Evolutionary conservation across 2,329 filamentous ascomycete species (phyloP).

Genomic region (Kalmusia sp.): DNA sequence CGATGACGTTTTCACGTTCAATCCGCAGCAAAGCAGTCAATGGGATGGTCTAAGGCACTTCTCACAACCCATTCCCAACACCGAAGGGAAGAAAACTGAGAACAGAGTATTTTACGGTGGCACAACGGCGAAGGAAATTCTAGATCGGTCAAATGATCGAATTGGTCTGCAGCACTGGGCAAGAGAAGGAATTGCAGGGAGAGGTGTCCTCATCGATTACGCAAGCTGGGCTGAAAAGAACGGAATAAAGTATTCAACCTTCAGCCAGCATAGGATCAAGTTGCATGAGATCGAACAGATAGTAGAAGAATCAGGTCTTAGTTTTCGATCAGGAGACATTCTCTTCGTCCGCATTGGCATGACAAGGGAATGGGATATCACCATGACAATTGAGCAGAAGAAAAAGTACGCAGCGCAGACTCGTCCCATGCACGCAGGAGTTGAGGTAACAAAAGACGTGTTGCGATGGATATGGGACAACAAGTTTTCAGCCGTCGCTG

Average conservation of each 20-base stretch:
- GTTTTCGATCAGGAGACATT: constrained; percentile 27
- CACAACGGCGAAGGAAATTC: constrained; percentile 24
- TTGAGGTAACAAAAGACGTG: constrained; percentile 28
- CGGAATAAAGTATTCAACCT: constrained; percentile 17
- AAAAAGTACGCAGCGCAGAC: constrained; percentile 29
- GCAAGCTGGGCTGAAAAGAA: constrained; percentile 22
- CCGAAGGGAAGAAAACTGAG: constrained; percentile 7
- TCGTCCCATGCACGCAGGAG: constrained; percentile 38
- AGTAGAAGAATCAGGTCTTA: constrained; percentile 16
- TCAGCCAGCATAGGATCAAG: constrained; percentile 16
- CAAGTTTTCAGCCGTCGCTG: constrained; percentile 37
- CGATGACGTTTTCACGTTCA: constrained; percentile 26
- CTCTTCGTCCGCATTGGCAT: constrained; percentile 27
- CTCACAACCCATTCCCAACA: constrained; percentile 17
- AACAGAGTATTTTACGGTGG: constrained; percentile 28
- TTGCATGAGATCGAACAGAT: constrained; percentile 18
- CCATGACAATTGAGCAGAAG: constrained; percentile 16
- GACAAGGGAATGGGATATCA: constrained; percentile 22
- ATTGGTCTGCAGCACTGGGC: constrained; percentile 24
- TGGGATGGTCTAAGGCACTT: constrained; percentile 31
- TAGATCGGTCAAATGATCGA: constrained; percentile 19
- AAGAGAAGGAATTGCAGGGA: constrained; percentile 26
- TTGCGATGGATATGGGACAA: constrained; percentile 42
- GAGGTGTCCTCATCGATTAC: constrained; percentile 29
- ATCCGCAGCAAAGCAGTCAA: constrained; percentile 31